phyloP scores from a whole-genome alignment of 2,329 filamentous ascomycete species.

The Fusarium sp. region DNA sequence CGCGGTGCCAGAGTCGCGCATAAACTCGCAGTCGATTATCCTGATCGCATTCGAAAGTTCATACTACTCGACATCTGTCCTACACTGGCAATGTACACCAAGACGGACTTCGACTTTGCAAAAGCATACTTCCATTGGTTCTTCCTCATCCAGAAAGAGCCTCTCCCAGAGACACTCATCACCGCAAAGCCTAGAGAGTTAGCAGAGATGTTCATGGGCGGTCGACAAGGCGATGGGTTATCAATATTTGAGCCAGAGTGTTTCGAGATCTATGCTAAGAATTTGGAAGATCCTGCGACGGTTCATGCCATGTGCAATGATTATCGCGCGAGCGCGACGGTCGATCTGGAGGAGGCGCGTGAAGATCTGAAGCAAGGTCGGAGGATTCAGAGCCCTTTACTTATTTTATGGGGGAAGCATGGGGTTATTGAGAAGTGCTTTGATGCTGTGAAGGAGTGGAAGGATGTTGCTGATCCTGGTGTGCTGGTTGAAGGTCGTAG shows the following conservation, averaged over 20 bases:
- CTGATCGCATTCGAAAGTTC: slow-evolving; percentile 49
- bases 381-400: slow-evolving; percentile 55
- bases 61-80: slow-evolving; percentile 63
- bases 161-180: slow-evolving; percentile 60
- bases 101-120: slow-evolving; percentile 53
- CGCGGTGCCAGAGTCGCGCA: slow-evolving; percentile 64
- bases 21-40: slow-evolving; percentile 59
- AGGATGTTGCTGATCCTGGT: slow-evolving; percentile 49
- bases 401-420: slow-evolving; percentile 59
- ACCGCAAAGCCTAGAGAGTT: slow-evolving; percentile 49
- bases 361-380: slow-evolving; percentile 53
- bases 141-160: slow-evolving; percentile 60
- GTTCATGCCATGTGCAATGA: slow-evolving; percentile 63
- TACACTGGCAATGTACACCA: slow-evolving; percentile 61
- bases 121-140: slow-evolving; percentile 67
- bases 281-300: slow-evolving; percentile 50
- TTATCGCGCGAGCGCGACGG: slow-evolving; percentile 60
- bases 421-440: slow-evolving; percentile 60
- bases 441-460: slow-evolving; percentile 60
- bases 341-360: slow-evolving; percentile 61
- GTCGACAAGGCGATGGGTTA: slow-evolving; percentile 47
- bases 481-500: slow-evolving; percentile 50
- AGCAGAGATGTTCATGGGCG: slow-evolving; percentile 54
- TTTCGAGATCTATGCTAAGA: slow-evolving; percentile 52
- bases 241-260: slow-evolving; percentile 46